These are phyloP conservation scores for Microsporum canis DNA, from an alignment of 2,329 filamentous ascomycete genomes.

Conservation along the genomic window DNA sequence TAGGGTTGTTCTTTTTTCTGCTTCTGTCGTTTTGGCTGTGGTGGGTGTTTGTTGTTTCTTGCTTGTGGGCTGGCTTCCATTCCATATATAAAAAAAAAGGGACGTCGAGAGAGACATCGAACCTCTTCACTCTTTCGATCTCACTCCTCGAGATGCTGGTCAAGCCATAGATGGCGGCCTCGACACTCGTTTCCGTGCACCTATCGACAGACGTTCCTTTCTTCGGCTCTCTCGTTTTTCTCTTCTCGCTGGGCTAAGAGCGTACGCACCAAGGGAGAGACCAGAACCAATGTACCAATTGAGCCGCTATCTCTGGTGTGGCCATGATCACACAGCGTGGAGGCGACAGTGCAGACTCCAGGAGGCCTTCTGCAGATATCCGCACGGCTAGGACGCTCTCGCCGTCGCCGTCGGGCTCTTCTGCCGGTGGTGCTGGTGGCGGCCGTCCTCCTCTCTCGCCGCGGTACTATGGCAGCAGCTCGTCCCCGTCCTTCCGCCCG, in stretches of 20 bases:
- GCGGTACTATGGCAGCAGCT: background rate
- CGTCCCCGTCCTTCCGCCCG: constrained; percentile 3
- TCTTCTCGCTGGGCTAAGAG: background rate
- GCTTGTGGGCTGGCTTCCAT: background rate
- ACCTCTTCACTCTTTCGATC: background rate
- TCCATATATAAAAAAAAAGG: background rate
- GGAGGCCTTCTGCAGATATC: constrained; percentile 16
- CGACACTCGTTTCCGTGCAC: background rate
- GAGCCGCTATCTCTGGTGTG: constrained; percentile 18
- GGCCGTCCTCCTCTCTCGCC: background rate
- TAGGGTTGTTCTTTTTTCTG: background rate
- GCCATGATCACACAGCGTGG: constrained; percentile 37
- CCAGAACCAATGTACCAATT: constrained; percentile 1
- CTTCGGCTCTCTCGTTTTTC: background rate
- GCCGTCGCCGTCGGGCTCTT: background rate
- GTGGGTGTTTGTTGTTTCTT: background rate
- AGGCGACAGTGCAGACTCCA: constrained; percentile 22
- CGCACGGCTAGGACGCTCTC: constrained; percentile 12
- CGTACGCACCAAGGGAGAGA: background rate
- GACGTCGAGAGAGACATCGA: too few species aligned
- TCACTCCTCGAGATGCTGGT: too few species aligned
- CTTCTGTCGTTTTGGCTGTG: background rate
- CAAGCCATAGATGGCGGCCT: background rate
- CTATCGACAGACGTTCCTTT: background rate
- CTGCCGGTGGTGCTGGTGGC: background rate